phyloP scores from a whole-genome alignment of 176 grass and related monocot genomes.

The Oryza longistaminata region DNA sequence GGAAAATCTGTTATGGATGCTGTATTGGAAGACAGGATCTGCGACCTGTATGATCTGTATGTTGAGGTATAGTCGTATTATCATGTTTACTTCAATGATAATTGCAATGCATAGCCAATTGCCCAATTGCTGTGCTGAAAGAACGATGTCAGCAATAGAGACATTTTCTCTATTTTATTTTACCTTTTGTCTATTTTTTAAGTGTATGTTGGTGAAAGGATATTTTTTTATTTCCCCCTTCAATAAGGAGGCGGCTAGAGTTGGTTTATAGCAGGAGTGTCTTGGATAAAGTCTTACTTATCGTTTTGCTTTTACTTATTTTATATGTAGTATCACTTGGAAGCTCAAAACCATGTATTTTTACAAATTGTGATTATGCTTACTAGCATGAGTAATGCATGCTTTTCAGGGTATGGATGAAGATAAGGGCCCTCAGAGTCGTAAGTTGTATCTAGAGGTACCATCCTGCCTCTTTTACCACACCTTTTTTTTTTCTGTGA shows the following conservation, averaged over 20 bases:
- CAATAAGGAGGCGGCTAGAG: not conserved
- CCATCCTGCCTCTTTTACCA: not conserved
- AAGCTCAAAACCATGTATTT: not conserved
- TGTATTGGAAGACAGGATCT: conserved; percentile 77
- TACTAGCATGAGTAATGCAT: not conserved
- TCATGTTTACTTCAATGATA: conserved; percentile 7
- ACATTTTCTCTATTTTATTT: conserved; percentile 22
- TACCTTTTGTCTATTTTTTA: not conserved
- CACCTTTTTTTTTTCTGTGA: not conserved
- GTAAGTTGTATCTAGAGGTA: conserved; percentile 72
- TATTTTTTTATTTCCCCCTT: not conserved
- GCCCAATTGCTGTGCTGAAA: not conserved
- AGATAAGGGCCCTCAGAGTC: conserved; percentile 59
- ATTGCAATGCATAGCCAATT: not conserved
- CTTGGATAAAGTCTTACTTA: not conserved
- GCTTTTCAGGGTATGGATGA: conserved; percentile 52
- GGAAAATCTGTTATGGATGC: conserved; percentile 64
- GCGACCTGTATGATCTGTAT: conserved; percentile 87
- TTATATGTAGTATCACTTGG: not conserved
- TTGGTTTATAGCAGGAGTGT: not conserved
- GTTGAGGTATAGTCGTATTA: conserved; percentile 60
- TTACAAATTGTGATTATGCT: not conserved
- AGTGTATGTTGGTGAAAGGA: conserved; percentile 1
- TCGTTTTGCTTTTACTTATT: not conserved
- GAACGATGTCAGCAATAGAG: not conserved